A percentile compares a stretch with the other conserved stretches of the same genome.
These are phyloP conservation scores for Posidonia australis DNA, from an alignment of 106 monocot species.

Conservation along the genomic window DNA sequence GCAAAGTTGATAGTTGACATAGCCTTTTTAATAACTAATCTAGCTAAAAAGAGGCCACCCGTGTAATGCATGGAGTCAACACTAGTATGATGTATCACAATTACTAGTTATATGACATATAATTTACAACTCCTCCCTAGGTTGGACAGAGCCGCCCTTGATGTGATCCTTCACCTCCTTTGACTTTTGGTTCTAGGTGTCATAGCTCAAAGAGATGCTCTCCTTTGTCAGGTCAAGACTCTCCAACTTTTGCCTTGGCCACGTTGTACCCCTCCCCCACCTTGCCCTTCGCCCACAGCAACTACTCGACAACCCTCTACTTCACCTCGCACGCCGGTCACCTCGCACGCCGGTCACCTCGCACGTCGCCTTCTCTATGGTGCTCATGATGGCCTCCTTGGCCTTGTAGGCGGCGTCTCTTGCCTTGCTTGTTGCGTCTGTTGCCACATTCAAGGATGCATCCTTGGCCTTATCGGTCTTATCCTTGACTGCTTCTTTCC, in stretches of 20 bases:
- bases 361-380: not conserved
- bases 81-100: too few relatives aligned
- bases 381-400: not conserved
- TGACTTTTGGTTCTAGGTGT: not conserved
- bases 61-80: too few relatives aligned
- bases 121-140: not conserved
- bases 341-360: not conserved
- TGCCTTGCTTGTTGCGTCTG: too few relatives aligned
- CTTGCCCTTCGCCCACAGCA: not conserved
- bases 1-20: too few relatives aligned
- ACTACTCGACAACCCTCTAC: too few relatives aligned
- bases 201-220: not conserved
- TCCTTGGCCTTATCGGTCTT: not conserved
- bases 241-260: not conserved
- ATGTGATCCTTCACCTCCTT: conserved; percentile 1
- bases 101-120: too few relatives aligned
- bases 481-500: not conserved
- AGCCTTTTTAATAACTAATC: too few relatives aligned
- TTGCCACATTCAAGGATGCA: not conserved
- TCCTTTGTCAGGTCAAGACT: not conserved
- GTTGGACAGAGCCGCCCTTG: not conserved
- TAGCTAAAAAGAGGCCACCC: too few relatives aligned
- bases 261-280: not conserved
- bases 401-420: not conserved
- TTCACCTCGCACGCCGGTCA: too few relatives aligned